These are phyloP conservation scores for Ophiostoma ulmi DNA, from an alignment of 2,329 filamentous ascomycete genomes.

Conservation along the genomic window DNA sequence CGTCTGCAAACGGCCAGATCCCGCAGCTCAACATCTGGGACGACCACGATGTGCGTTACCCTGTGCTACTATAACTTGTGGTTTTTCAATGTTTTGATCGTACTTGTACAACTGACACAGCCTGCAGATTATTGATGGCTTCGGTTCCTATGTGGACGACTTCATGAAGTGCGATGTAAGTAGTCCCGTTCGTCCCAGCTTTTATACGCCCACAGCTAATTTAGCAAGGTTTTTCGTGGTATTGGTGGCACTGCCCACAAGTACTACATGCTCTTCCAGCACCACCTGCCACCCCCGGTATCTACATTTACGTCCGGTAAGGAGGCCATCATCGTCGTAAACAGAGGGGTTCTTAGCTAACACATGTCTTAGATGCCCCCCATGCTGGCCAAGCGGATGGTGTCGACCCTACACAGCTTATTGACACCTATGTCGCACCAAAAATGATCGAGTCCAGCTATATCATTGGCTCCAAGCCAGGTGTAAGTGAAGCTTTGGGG, in stretches of 20 bases:
- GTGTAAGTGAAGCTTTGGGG: slow-evolving; percentile 50
- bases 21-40: slow-evolving; percentile 98
- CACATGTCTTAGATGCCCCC: slow-evolving; percentile 35
- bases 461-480: slow-evolving; percentile 70
- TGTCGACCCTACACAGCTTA: slow-evolving; percentile 63
- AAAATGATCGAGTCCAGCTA: slow-evolving; percentile 61
- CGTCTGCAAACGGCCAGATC: slow-evolving; percentile 81
- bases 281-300: slow-evolving; percentile 77
- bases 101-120: slow-evolving; percentile 38
- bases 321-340: slow-evolving; percentile 2
- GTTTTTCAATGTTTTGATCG: background rate
- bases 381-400: slow-evolving; percentile 30
- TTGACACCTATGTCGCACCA: slow-evolving; percentile 65
- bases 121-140: slow-evolving; percentile 78
- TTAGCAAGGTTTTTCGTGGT: slow-evolving; percentile 72
- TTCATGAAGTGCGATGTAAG: slow-evolving; percentile 71
- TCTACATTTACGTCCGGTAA: slow-evolving; percentile 78
- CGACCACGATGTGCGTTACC: slow-evolving; percentile 69
- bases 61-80: background rate
- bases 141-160: slow-evolving; percentile 85
- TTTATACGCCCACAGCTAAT: background rate
- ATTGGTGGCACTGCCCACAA: slow-evolving; percentile 92
- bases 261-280: slow-evolving; percentile 97
- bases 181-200: slow-evolving; percentile 20
- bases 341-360: background rate